Base-by-base conservation (phyloP, 495 filamentous ascomycete species). In the Trichodelitschia bisporula region DNA sequence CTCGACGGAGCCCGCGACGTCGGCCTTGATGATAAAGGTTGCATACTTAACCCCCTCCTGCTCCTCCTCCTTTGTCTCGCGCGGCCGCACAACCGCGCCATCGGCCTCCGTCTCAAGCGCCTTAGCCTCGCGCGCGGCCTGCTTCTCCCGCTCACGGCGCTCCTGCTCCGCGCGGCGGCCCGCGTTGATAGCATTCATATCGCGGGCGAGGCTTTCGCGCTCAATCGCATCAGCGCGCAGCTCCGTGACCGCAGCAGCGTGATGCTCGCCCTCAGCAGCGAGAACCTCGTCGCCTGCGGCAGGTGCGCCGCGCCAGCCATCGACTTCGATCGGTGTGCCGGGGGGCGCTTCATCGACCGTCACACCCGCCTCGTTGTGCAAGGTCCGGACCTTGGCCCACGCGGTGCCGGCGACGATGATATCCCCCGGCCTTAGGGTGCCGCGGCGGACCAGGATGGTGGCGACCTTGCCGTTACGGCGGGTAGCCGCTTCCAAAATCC, bases 301-400 rank as follows among this genome's bases (percentile, higher is more conserved):
- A 0, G 89, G 83, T 26, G 84, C 75, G 30, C 90, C 82, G 38
- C 69, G 69, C 89, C 89, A 99, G 3, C 89, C 89, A 35, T 90
- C 71, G 28, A 99, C 63, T 45, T 93, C 79, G 4, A 92, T 76
- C 0, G 86, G 82, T 21, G 70, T 78, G 4, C 86, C 89, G 0
- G 89, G 89, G 0, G 69, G 64, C n/a, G 80, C 79, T 44, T 69
- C 69, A 8, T 54, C 40, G 19, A 95, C 58, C 9, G 66, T 52
- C 12, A 64, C 48, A 18, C 86, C 80, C 12, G 76, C 74, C 56
- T 95, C 82, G 43, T 93, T 89, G 11, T 69, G 62, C 10, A 99
- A 59, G 6, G 66, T 67, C 11, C 79, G 69, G 15, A 95, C 71
- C 35, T 74, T 70, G 20, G 79, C 66, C 73, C 77, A 90, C 0